A percentile compares a stretch with the other conserved stretches of the same genome.
These are phyloP conservation scores for Penicillium samsonianum DNA, from an alignment of 495 filamentous ascomycete genomes.

Conservation along the genomic window DNA sequence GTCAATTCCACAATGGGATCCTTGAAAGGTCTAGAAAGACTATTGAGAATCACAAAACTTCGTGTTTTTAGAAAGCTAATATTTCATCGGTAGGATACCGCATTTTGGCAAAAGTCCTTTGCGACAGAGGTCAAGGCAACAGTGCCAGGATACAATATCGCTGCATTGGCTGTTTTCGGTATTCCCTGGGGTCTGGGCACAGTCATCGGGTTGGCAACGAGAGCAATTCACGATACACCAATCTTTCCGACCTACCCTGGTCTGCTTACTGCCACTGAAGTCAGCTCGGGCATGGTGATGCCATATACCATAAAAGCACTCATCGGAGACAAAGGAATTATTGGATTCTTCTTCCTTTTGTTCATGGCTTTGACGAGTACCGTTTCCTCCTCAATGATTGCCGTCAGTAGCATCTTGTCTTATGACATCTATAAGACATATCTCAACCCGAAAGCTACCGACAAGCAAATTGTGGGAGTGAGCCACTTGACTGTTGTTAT, in stretches of 20 bases:
- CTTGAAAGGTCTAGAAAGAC: too few species aligned
- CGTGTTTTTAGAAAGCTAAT: not conserved
- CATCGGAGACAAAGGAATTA: slow-evolving; percentile 48
- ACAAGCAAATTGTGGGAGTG: slow-evolving; percentile 37
- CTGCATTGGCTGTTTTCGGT: slow-evolving; percentile 47
- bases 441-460: slow-evolving; percentile 46
- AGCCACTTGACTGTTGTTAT: slow-evolving; percentile 40
- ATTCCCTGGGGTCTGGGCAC: slow-evolving; percentile 55
- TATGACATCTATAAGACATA: slow-evolving; percentile 56
- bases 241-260: slow-evolving; percentile 55
- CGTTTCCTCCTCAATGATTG: slow-evolving; percentile 48
- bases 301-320: slow-evolving; percentile 52
- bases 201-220: slow-evolving; percentile 47
- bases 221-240: slow-evolving; percentile 48
- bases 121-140: slow-evolving; percentile 45
- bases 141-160: slow-evolving; percentile 48
- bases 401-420: slow-evolving; percentile 48
- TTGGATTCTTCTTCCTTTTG: slow-evolving; percentile 52
- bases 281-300: slow-evolving; percentile 47
- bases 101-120: slow-evolving; percentile 56
- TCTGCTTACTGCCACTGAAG: slow-evolving; percentile 44
- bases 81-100: slow-evolving; percentile 41
- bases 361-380: slow-evolving; percentile 58
- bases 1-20: not conserved
- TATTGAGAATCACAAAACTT: not conserved